phyloP scores from a whole-genome alignment of 1,284 basidiomycete species.

The Crocinoboletus sp. region DNA sequence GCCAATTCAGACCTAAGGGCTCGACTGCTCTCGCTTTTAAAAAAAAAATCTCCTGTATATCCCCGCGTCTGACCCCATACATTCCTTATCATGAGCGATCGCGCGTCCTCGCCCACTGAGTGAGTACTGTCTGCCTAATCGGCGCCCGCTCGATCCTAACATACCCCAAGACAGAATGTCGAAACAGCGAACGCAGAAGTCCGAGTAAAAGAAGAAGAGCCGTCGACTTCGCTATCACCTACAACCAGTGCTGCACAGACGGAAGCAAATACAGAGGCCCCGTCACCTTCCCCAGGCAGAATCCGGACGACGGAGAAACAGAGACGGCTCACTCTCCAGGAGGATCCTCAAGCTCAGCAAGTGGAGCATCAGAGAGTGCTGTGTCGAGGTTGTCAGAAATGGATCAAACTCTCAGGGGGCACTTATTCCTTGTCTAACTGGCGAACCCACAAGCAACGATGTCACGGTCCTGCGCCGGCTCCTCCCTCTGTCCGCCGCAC shows the following conservation, averaged over 20 bases:
- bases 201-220: conserved; percentile 15
- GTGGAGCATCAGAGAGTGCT: conserved; percentile 47
- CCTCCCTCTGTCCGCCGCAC: conserved; percentile 7
- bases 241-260: not conserved
- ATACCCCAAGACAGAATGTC: conserved; percentile 14
- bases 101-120: conserved; percentile 8
- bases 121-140: conserved; percentile 12
- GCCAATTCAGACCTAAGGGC: conserved; percentile 1
- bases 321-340: conserved; percentile 46
- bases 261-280: not conserved
- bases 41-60: conserved; percentile 16
- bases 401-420: conserved; percentile 57
- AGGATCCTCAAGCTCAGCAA: conserved; percentile 47
- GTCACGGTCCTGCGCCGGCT: conserved; percentile 40
- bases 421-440: conserved; percentile 50
- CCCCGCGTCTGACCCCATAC: conserved; percentile 19
- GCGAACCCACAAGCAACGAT: conserved; percentile 46
- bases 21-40: conserved; percentile 9
- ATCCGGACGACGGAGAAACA: conserved; percentile 37
- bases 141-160: conserved; percentile 4
- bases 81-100: conserved; percentile 31
- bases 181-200: not conserved
- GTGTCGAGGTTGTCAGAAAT: conserved; percentile 56
- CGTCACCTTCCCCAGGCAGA: conserved; percentile 10
- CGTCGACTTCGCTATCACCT: conserved; percentile 6